Conservation (phyloP, 805 yeast species). For the Candida succiphila region DNA sequence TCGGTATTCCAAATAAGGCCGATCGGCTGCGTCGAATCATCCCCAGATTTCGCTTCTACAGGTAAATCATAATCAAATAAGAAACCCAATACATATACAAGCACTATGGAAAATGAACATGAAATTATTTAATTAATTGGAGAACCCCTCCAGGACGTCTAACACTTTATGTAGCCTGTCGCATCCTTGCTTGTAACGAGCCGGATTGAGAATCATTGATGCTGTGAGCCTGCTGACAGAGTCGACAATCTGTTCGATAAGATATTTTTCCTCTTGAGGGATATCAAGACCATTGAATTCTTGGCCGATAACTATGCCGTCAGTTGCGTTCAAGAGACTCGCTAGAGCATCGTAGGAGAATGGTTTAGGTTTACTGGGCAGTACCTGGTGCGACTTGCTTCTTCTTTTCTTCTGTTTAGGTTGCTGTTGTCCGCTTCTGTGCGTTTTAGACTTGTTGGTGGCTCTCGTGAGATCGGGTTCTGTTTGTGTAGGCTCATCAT, state of each 20-base stretch:
- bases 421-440: no score
- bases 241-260: constrained; percentile 80
- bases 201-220: constrained; percentile 82
- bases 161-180: constrained; percentile 73
- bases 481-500: constrained; percentile 4
- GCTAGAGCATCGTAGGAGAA: constrained; percentile 35
- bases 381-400: constrained; percentile 10
- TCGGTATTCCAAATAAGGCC: no score
- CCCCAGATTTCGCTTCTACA: no score
- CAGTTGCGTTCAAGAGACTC: constrained; percentile 43
- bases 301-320: constrained; percentile 53
- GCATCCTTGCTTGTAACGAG: constrained; percentile 71
- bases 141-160: constrained; percentile 77
- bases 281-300: constrained; percentile 68
- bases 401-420: constrained; percentile 1
- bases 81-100: no score
- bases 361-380: constrained; percentile 19
- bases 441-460: constrained; percentile 1
- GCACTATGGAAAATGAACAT: no score
- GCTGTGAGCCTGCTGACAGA: constrained; percentile 78
- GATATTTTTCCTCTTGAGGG: constrained; percentile 65
- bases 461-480: background rate
- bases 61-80: no score
- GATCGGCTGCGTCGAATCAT: no score
- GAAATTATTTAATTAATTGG: no score